Conservation (phyloP, 176 grass and related monocot species). For the Carex pumila region DNA sequence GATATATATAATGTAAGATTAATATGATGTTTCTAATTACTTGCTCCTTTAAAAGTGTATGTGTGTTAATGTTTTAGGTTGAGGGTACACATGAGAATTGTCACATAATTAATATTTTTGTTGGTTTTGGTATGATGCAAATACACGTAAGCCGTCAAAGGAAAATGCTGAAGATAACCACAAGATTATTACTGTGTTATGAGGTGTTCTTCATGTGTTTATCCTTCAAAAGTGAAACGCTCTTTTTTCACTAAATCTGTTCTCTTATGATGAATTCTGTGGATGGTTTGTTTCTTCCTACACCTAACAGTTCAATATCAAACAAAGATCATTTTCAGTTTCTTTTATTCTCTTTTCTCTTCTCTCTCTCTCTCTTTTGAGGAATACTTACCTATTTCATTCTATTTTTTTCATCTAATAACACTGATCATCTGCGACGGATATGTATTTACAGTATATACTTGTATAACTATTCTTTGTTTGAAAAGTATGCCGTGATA, state of each 20-base stretch:
- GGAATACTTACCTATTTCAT: background rate
- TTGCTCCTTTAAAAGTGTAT: too few species aligned
- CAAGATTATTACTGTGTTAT: background rate
- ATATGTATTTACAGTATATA: background rate
- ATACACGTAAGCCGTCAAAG: too few species aligned
- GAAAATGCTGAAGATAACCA: too few species aligned
- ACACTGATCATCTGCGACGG: background rate
- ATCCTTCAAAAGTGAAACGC: conserved; percentile 4
- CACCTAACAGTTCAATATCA: background rate
- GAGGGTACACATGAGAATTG: background rate
- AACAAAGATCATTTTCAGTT: background rate
- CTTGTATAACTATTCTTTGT: background rate
- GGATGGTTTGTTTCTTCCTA: background rate
- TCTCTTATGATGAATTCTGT: background rate
- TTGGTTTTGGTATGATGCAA: background rate
- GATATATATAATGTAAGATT: too few species aligned
- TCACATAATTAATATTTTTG: background rate
- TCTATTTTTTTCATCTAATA: background rate
- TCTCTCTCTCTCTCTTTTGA: background rate
- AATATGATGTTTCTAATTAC: too few species aligned
- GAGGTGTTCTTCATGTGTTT: background rate
- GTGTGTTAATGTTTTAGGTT: background rate
- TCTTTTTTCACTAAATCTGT: background rate
- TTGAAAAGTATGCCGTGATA: background rate
- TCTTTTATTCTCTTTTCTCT: background rate